These are phyloP conservation scores for Sporobolomyces roseus DNA, from an alignment of 768 basidiomycete genomes.

Conservation along the genomic window DNA sequence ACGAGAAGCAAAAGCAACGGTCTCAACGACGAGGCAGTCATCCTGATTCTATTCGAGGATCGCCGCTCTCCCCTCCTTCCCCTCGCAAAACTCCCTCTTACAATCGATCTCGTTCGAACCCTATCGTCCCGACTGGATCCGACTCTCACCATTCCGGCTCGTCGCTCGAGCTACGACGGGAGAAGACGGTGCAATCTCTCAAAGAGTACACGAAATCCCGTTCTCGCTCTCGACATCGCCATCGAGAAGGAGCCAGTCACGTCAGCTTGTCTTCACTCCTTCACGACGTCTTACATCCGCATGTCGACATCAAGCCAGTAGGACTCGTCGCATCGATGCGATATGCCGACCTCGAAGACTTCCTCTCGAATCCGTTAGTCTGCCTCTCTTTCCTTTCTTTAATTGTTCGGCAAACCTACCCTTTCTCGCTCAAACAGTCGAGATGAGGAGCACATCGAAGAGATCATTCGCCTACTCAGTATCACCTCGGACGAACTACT, in stretches of 20 bases:
- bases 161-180: not conserved
- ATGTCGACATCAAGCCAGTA: slow-evolving; percentile 29
- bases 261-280: slow-evolving; percentile 26
- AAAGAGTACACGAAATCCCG: not conserved
- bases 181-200: not conserved
- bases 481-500: slow-evolving; percentile 18
- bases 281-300: slow-evolving; percentile 39
- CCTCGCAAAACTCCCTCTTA: slow-evolving; percentile 3
- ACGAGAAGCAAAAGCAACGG: slow-evolving; percentile 12
- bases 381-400: not conserved
- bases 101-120: not conserved
- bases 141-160: slow-evolving; percentile 5
- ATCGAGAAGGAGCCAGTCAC: slow-evolving; percentile 14
- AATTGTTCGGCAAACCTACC: not conserved
- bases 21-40: slow-evolving; percentile 7
- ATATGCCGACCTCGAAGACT: slow-evolving; percentile 39
- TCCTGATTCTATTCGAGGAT: slow-evolving; percentile 6
- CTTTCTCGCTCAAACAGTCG: not conserved
- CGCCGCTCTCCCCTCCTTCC: slow-evolving; percentile 1
- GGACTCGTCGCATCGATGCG: slow-evolving; percentile 31
- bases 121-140: not conserved
- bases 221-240: not conserved
- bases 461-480: slow-evolving; percentile 26
- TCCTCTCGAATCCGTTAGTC: slow-evolving; percentile 21
- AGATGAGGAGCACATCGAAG: slow-evolving; percentile 40